Conservation (phyloP, 352 stramenopile genomes). For the Globisporangium paddicum region DNA sequence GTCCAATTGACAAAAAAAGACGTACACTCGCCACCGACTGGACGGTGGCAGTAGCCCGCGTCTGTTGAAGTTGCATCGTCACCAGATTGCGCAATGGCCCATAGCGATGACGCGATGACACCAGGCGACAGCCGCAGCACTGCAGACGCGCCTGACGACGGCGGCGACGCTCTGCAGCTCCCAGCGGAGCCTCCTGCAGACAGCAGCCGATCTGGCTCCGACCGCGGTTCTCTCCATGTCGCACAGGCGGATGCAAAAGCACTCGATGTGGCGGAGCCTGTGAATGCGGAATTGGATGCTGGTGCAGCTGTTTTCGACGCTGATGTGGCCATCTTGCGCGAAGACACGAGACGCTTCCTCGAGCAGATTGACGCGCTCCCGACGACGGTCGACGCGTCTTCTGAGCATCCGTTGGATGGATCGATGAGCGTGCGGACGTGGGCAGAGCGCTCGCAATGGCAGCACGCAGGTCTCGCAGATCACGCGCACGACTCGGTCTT, state of each 20-base stretch:
- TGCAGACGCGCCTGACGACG: neutral
- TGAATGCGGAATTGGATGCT: neutral
- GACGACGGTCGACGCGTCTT: neutral
- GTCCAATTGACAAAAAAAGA: no score
- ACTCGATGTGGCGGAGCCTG: no score
- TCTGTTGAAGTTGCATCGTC: neutral
- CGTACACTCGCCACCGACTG: neutral
- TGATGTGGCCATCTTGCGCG: neutral
- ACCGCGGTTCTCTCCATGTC: neutral
- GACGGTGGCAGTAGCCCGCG: neutral
- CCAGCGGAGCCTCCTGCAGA: neutral
- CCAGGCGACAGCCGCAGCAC: neutral
- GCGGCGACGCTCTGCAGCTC: neutral
- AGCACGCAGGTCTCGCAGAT: neutral
- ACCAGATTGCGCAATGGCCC: neutral
- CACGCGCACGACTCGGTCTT: neutral
- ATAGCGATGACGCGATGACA: neutral
- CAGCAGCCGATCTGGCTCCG: neutral
- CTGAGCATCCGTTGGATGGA: neutral
- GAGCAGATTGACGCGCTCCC: neutral
- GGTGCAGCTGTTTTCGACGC: neutral
- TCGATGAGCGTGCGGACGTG: neutral
- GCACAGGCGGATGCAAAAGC: no score
- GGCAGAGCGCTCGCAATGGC: neutral
- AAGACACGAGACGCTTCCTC: neutral